Percentiles rank a stretch among this genome's conserved stretches.
Evolutionary conservation across 1,284 basidiomycete species (phyloP).

Genomic region (Puccinia novopanici): DNA sequence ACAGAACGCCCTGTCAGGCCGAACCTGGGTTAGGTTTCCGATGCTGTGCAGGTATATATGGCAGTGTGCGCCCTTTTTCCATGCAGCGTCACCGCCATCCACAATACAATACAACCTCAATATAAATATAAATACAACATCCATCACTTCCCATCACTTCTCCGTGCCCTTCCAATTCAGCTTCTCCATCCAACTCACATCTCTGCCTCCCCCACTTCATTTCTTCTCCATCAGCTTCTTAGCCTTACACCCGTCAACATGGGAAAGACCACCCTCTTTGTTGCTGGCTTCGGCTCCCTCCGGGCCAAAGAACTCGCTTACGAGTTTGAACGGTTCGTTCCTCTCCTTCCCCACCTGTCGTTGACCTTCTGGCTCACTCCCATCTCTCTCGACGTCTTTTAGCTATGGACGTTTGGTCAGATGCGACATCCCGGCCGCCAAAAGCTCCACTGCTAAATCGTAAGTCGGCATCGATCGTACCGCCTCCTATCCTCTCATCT

Average conservation of each 20-base stretch:
- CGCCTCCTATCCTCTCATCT: constrained; percentile 22
- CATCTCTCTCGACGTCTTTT: not conserved
- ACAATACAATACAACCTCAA: no score
- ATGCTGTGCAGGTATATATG: not conserved
- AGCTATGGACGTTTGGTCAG: constrained; percentile 46
- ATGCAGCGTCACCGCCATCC: not conserved
- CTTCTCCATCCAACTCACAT: not conserved
- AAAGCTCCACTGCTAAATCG: constrained; percentile 50
- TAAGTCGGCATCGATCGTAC: constrained; percentile 42
- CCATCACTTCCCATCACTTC: no score
- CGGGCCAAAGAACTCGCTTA: constrained; percentile 49
- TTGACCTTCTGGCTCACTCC: not conserved
- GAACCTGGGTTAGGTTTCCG: no score
- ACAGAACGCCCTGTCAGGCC: no score
- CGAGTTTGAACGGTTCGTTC: constrained; percentile 44
- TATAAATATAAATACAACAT: no score
- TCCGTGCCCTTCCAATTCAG: not conserved
- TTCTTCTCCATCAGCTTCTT: not conserved
- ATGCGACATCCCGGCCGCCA: constrained; percentile 49
- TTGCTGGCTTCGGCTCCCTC: constrained; percentile 48
- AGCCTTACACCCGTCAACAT: constrained; percentile 6
- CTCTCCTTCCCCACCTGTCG: not conserved
- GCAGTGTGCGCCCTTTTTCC: not conserved
- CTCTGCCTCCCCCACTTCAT: not conserved
- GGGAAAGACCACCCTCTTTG: constrained; percentile 49